Base-by-base conservation (phyloP, 1,284 basidiomycete species). In the Rhodotorula sp. region DNA sequence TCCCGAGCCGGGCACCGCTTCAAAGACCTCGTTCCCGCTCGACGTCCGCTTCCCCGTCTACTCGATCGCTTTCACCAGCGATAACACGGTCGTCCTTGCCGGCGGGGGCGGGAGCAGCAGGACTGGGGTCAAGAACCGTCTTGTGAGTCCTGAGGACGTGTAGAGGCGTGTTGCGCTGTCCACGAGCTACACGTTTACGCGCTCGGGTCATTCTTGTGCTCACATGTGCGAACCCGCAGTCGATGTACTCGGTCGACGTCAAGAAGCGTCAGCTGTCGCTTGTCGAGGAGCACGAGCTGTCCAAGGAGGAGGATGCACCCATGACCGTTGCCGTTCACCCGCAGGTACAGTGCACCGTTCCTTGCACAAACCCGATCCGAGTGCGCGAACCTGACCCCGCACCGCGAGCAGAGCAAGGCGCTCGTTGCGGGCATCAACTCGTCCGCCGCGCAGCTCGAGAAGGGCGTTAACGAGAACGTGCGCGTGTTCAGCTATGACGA, bases 101-200 rank as follows among this genome's bases (percentile, higher is more conserved):
- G 94, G 94, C 3, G 94, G 94, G 37, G 94, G 94, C 2, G 94
- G 95, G 32, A 87, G 84, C 84, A 81, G 73, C 85, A 88, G 74
- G 85, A 92, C 87, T 64, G 94, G 94, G 4, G 90, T 97, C 74
- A 92, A 92, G 84, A 97, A 97, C 83, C 93, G 93, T 82, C 82
- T 97, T 73, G 94, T 92, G 72, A 76, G 89, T 84, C n/a, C n/a
- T n/a, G n/a, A n/a, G n/a, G n/a, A n/a, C n/a, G n/a, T n/a, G n/a
- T n/a, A n/a, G n/a, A n/a, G n/a, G n/a, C n/a, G n/a, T n/a, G n/a
- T n/a, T n/a, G n/a, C n/a, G n/a, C n/a, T n/a, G n/a, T n/a, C n/a
- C n/a, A n/a, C n/a, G n/a, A n/a, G n/a, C n/a, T n/a, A n/a, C n/a
- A n/a, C n/a, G n/a, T n/a, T n/a, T n/a, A n/a, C n/a, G n/a, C n/a